Evolutionary conservation across 345 rosid genomes (phyloP).

Genomic region (Euphorbia tirucalli): DNA sequence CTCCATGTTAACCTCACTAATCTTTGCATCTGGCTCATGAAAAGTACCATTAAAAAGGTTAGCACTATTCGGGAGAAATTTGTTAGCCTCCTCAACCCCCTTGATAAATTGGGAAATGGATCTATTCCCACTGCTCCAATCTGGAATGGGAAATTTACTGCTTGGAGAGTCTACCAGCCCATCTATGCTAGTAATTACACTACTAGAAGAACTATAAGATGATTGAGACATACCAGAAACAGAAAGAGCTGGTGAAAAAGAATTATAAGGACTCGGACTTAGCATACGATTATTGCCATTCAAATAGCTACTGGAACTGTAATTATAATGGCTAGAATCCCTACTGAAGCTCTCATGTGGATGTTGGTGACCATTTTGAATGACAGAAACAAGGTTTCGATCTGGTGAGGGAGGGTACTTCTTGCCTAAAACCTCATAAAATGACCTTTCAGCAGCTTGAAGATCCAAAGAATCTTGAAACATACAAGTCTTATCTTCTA

Average conservation of each 20-base stretch:
- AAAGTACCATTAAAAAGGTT: constrained; percentile 38
- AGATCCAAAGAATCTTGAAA: constrained; percentile 66
- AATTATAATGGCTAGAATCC: constrained; percentile 14
- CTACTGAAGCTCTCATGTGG: constrained; percentile 34
- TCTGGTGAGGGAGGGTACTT: constrained; percentile 56
- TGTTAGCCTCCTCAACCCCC: constrained; percentile 77
- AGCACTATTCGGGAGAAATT: constrained; percentile 51
- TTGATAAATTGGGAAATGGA: constrained; percentile 68
- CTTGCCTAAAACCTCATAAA: constrained; percentile 63
- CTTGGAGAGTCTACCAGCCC: constrained; percentile 52
- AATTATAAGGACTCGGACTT: constrained; percentile 36
- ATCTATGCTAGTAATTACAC: constrained; percentile 39
- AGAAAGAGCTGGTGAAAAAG: constrained; percentile 28
- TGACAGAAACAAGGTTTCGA: constrained; percentile 19
- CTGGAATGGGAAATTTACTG: constrained; percentile 36
- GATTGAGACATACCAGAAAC: constrained; percentile 38
- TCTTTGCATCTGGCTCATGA: constrained; percentile 18
- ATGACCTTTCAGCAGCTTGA: constrained; percentile 67
- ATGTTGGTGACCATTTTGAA: constrained; percentile 21
- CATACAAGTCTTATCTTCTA: constrained; percentile 56
- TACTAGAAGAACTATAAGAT: constrained; percentile 48
- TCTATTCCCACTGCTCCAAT: constrained; percentile 45
- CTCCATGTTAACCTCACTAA: constrained; percentile 29
- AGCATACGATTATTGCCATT: constrained; percentile 28
- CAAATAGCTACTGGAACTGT: constrained; percentile 16